Conservation (phyloP, 2,329 filamentous ascomycete species). For the Colletotrichum chlorophyti region DNA sequence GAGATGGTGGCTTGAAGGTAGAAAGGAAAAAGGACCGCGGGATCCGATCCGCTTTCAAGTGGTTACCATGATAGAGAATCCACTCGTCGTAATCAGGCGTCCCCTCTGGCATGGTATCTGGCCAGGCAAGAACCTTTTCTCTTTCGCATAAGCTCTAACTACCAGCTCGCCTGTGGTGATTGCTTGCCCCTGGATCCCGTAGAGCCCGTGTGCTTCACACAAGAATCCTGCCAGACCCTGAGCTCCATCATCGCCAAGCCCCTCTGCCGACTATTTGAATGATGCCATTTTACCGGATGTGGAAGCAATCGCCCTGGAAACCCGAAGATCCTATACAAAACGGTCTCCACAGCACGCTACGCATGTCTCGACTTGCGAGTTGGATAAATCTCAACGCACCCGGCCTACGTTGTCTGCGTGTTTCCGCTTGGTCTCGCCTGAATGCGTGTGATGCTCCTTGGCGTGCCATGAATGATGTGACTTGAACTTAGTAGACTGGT, state of each 20-base stretch:
- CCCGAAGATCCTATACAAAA: constrained; percentile 5
- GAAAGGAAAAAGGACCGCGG: no score
- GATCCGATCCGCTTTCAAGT: no score
- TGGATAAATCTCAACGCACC: not conserved
- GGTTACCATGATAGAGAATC: no score
- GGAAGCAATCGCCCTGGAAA: not conserved
- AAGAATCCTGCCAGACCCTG: not conserved
- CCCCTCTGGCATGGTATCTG: no score
- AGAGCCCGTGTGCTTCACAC: not conserved
- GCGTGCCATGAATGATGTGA: no score
- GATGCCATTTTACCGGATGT: constrained; percentile 17
- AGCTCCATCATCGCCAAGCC: not conserved
- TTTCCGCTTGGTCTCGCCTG: not conserved
- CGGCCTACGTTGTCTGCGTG: not conserved
- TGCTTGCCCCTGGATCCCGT: no score
- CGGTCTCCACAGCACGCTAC: not conserved
- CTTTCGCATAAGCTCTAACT: no score
- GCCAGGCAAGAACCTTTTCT: no score
- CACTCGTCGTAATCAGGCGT: no score
- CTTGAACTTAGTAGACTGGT: no score
- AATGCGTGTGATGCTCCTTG: not conserved
- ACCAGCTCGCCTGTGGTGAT: no score
- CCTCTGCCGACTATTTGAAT: not conserved
- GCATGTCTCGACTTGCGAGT: not conserved
- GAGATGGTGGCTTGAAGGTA: no score